Evolutionary conservation across 2,329 filamentous ascomycete genomes (phyloP).

Genomic region (Sporothrix phasma): DNA sequence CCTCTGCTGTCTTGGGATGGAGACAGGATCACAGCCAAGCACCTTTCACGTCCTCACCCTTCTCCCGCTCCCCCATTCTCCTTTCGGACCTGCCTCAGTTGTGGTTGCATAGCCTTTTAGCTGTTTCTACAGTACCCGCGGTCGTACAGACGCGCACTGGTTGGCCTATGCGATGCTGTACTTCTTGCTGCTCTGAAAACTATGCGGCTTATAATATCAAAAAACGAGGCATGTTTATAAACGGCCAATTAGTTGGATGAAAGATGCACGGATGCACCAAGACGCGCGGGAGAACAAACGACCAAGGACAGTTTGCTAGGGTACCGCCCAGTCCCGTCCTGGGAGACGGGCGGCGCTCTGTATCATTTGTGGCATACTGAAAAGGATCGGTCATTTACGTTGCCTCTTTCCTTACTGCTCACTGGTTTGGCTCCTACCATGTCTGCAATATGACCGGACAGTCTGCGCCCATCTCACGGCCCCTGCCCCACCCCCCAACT

Average conservation of each 20-base stretch:
- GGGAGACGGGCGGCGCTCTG: neutral
- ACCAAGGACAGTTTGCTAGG: neutral
- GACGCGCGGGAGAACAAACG: neutral
- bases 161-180: neutral
- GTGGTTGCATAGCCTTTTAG: neutral
- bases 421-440: neutral
- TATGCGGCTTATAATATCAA: neutral
- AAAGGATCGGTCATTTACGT: neutral
- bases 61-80: neutral
- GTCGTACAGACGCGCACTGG: neutral
- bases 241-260: neutral
- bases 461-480: neutral
- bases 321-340: neutral
- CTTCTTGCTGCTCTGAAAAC: neutral
- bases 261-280: neutral
- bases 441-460: neutral
- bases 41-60: neutral
- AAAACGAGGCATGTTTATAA: no score
- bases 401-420: neutral
- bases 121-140: neutral
- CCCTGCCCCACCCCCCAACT: constrained; percentile 6
- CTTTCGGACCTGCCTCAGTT: neutral
- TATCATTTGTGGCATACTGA: constrained; percentile 1
- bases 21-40: neutral
- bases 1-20: neutral